Conservation (phyloP, 108 stramenopile genomes). For the Cyclotella atomus region DNA sequence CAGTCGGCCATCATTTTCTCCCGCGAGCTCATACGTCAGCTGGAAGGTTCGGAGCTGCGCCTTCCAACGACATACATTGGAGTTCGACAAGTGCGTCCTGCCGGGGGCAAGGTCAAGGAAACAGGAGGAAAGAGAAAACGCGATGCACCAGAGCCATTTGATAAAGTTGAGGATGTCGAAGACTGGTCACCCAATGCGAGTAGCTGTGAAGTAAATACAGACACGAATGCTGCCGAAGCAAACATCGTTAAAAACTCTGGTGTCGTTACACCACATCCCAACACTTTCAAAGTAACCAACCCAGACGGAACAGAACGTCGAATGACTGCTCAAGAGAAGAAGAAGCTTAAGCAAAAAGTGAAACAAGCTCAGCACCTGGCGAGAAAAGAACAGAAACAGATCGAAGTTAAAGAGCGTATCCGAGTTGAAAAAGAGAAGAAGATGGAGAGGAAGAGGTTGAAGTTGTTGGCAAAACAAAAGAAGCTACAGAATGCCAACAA, state of each 20-base stretch:
- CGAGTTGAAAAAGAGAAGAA: constrained; percentile 37
- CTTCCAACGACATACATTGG: constrained; percentile 39
- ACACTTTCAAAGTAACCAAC: constrained; percentile 59
- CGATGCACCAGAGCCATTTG: background rate
- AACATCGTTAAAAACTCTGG: background rate
- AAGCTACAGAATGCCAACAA: background rate
- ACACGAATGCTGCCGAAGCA: background rate
- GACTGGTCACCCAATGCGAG: constrained; percentile 22
- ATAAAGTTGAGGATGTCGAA: no score
- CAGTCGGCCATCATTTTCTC: constrained; percentile 29
- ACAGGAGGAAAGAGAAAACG: background rate
- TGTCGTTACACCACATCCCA: background rate
- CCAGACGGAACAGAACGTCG: constrained; percentile 68
- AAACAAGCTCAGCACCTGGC: constrained; percentile 31
- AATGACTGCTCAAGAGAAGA: constrained; percentile 83
- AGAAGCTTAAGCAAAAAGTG: constrained; percentile 52
- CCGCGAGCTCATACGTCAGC: constrained; percentile 9
- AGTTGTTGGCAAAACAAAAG: constrained; percentile 17
- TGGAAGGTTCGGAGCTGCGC: constrained; percentile 19
- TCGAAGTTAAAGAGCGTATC: constrained; percentile 19
- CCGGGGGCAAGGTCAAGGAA: background rate
- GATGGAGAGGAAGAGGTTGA: constrained; percentile 29
- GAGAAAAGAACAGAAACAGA: constrained; percentile 34
- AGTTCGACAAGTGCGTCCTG: constrained; percentile 32
- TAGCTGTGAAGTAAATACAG: background rate